Conservation (phyloP, 1,284 basidiomycete genomes). For the Cutaneotrichosporon sp. region DNA sequence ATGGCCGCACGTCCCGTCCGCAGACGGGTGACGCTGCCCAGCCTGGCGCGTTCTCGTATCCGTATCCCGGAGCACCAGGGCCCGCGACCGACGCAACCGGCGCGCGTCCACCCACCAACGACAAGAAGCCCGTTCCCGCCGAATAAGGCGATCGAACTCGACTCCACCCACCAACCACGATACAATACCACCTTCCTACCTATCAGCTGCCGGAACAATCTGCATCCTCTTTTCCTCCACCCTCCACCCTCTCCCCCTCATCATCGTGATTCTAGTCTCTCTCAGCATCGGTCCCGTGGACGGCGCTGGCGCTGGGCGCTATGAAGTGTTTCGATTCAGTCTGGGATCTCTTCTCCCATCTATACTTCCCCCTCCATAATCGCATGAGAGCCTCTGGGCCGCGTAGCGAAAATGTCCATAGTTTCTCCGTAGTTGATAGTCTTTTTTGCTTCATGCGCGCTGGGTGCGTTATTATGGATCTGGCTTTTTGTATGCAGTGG, state of each 20-base stretch:
- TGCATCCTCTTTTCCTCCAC: background rate
- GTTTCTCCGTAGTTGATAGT: conserved; percentile 2
- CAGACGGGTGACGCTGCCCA: conserved; percentile 17
- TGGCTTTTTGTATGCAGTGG: background rate
- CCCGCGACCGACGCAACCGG: background rate
- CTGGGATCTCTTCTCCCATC: background rate
- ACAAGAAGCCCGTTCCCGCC: conserved; percentile 7
- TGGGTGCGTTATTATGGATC: background rate
- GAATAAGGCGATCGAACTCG: background rate
- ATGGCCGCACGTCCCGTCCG: conserved; percentile 29
- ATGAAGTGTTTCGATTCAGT: background rate
- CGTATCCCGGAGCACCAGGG: conserved; percentile 7
- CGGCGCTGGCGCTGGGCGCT: conserved; percentile 6
- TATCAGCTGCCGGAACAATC: background rate
- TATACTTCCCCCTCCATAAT: background rate
- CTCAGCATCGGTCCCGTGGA: conserved; percentile 1
- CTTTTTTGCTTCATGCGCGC: background rate
- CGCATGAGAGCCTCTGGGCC: background rate
- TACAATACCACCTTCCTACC: background rate
- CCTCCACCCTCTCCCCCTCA: background rate
- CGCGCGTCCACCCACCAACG: background rate
- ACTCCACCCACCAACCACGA: background rate
- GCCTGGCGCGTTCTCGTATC: conserved; percentile 10
- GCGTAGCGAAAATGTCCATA: conserved; percentile 6
- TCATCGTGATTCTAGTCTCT: conserved; percentile 5